These are phyloP conservation scores for Penicillium sp. DNA, from an alignment of 2,329 filamentous ascomycete genomes.

Conservation along the genomic window DNA sequence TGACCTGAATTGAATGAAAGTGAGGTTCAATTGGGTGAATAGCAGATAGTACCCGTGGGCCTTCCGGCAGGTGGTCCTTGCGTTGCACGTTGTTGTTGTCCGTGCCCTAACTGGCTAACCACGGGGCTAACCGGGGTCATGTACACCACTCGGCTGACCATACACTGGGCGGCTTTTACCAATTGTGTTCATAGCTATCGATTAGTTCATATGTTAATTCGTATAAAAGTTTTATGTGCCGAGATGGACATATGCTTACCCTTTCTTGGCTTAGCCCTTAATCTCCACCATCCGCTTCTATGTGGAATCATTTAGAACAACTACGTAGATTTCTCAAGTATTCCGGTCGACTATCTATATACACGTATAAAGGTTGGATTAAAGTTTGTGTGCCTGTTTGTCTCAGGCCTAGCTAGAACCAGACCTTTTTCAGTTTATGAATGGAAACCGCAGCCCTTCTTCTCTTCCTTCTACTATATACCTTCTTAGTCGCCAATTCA, in stretches of 20 bases:
- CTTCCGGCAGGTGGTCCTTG: not conserved
- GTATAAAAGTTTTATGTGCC: not conserved
- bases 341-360: too few species aligned
- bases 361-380: too few species aligned
- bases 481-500: too few species aligned
- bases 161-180: not conserved
- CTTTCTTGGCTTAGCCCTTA: not conserved
- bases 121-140: not conserved
- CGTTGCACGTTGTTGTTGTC: constrained; percentile 1
- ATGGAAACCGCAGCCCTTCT: too few species aligned
- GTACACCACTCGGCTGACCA: not conserved
- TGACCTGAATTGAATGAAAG: not conserved
- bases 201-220: not conserved
- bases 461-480: too few species aligned
- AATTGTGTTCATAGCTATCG: not conserved
- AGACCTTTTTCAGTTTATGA: too few species aligned
- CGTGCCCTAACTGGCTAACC: not conserved
- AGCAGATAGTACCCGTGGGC: not conserved
- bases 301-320: too few species aligned
- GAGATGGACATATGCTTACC: not conserved
- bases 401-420: too few species aligned
- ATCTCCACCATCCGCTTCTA: not conserved
- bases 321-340: too few species aligned
- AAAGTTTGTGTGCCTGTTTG: too few species aligned
- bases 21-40: not conserved